Percentiles rank a stretch among this genome's conserved stretches.
These are phyloP conservation scores for Termitomyces sp. DNA, from an alignment of 768 basidiomycete genomes.

Conservation along the genomic window DNA sequence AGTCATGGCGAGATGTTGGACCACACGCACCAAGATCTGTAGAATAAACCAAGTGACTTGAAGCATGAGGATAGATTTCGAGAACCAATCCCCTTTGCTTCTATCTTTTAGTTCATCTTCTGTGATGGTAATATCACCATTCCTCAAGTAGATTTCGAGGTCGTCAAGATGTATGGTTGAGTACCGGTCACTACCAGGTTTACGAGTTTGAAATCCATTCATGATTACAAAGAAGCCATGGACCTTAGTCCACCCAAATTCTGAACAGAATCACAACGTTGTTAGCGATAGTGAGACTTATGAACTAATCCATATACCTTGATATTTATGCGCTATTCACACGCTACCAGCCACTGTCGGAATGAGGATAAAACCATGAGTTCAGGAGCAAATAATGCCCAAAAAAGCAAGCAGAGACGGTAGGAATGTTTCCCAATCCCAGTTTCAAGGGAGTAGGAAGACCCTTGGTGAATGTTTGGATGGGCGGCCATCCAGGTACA, in stretches of 20 bases:
- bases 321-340: constrained; percentile 14
- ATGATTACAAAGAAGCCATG: constrained; percentile 26
- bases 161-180: neutral
- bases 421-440: too few relatives aligned
- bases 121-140: neutral
- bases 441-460: too few relatives aligned
- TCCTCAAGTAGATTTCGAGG: neutral
- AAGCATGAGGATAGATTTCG: constrained; percentile 22
- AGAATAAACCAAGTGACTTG: constrained; percentile 17
- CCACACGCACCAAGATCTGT: constrained; percentile 23
- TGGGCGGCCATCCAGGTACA: constrained; percentile 17
- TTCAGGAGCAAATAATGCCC: constrained; percentile 19
- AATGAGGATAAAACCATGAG: constrained; percentile 19
- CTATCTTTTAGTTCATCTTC: constrained; percentile 22
- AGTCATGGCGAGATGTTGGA: constrained; percentile 20
- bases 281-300: too few relatives aligned
- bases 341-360: constrained; percentile 17
- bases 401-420: too few relatives aligned
- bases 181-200: neutral
- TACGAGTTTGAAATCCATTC: constrained; percentile 22
- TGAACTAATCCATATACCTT: neutral
- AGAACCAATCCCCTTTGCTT: constrained; percentile 24
- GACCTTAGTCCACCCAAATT: constrained; percentile 16
- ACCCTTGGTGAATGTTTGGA: constrained; percentile 18
- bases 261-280: neutral